A percentile compares a stretch with the other conserved stretches of the same genome.
These are phyloP conservation scores for Rhizopogon parksii DNA, from an alignment of 1,284 basidiomycete species.

Conservation along the genomic window DNA sequence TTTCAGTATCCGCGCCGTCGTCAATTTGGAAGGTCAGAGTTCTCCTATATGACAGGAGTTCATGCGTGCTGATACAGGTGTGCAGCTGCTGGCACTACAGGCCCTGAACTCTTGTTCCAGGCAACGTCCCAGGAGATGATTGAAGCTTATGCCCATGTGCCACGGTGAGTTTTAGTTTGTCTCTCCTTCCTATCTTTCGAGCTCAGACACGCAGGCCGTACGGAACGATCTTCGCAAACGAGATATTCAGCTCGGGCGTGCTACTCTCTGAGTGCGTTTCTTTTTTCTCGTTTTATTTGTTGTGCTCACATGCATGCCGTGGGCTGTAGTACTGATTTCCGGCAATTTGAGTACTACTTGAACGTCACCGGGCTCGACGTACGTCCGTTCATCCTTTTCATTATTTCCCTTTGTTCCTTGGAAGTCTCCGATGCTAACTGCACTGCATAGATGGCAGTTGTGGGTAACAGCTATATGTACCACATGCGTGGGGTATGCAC, in stretches of 20 bases:
- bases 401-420: neutral
- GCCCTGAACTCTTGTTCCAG: slow-evolving; percentile 91
- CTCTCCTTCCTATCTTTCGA: neutral
- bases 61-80: neutral
- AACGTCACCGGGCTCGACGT: slow-evolving; percentile 83
- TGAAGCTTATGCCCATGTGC: slow-evolving; percentile 80
- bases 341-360: slow-evolving; percentile 91
- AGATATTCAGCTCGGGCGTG: slow-evolving; percentile 90
- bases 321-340: slow-evolving; percentile 73
- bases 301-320: neutral
- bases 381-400: slow-evolving; percentile 22
- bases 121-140: slow-evolving; percentile 95
- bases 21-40: slow-evolving; percentile 81
- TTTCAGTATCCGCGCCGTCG: slow-evolving; percentile 72
- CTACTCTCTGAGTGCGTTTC: slow-evolving; percentile 77
- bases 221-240: slow-evolving; percentile 89
- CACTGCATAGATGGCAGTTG: slow-evolving; percentile 76
- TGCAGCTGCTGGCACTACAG: slow-evolving; percentile 79
- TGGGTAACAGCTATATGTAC: slow-evolving; percentile 91
- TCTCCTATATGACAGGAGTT: neutral
- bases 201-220: slow-evolving; percentile 52
- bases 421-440: slow-evolving; percentile 2
- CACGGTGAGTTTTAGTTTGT: slow-evolving; percentile 40
- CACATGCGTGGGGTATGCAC: slow-evolving; percentile 70
- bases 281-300: neutral